phyloP scores from a whole-genome alignment of 148 eudicot species.

The Rhododendron williamsianum region DNA sequence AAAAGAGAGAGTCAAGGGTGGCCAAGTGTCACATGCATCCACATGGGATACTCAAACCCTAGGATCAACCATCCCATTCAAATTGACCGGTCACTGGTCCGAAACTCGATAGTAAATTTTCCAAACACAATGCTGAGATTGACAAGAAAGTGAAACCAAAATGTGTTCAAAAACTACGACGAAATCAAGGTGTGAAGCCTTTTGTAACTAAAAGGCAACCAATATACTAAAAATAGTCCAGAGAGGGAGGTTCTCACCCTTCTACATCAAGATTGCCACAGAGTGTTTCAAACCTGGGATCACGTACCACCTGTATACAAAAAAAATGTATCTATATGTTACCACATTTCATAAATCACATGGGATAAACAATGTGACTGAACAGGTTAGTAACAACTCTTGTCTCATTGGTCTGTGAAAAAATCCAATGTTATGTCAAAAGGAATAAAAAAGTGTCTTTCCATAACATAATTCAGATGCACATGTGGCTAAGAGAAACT shows the following conservation, averaged over 20 bases:
- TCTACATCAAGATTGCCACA: constrained; percentile 67
- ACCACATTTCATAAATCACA: neutral
- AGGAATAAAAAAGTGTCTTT: neutral
- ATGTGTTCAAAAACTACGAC: neutral
- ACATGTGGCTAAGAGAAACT: neutral
- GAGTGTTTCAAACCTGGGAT: constrained; percentile 90
- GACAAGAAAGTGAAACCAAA: neutral
- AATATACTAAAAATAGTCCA: neutral
- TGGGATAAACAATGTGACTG: neutral
- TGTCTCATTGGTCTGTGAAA: neutral
- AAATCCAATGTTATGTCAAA: neutral
- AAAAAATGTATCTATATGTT: neutral
- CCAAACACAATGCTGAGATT: neutral
- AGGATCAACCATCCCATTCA: neutral
- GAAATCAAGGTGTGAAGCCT: neutral
- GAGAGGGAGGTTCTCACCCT: constrained; percentile 41
- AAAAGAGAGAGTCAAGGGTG: neutral
- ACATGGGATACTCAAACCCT: neutral
- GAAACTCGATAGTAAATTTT: neutral
- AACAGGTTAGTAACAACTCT: neutral
- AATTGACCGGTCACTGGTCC: neutral
- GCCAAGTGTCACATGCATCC: neutral
- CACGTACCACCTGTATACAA: constrained; percentile 56
- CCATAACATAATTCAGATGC: neutral
- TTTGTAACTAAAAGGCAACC: neutral